Percentiles rank a stretch among this genome's conserved stretches.
These are phyloP conservation scores for Inga oerstediana DNA, from an alignment of 306 rosid genomes.

Conservation along the genomic window DNA sequence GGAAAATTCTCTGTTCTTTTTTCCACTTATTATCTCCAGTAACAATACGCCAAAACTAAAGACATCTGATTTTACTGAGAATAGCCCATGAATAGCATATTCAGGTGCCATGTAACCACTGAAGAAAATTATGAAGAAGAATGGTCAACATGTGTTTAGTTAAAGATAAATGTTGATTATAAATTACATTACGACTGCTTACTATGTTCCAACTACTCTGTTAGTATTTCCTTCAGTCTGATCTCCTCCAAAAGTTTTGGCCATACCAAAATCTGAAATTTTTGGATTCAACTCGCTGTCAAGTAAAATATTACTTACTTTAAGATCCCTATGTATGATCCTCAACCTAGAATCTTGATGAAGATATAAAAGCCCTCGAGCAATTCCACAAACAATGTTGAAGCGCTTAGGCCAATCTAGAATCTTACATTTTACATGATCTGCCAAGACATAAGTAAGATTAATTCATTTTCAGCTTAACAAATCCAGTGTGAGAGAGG, in stretches of 20 bases:
- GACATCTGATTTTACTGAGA: conserved; percentile 40
- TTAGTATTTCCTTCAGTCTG: conserved; percentile 39
- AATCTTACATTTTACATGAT: conserved; percentile 24
- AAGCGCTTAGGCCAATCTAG: conserved; percentile 53
- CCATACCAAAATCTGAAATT: conserved; percentile 43
- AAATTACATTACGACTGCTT: conserved; percentile 13
- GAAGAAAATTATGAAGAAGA: neutral
- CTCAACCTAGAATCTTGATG: conserved; percentile 51
- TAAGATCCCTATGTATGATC: conserved; percentile 44
- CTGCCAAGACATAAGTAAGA: conserved; percentile 22
- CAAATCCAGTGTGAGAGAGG: neutral
- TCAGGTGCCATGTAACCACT: conserved; percentile 47
- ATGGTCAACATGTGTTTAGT: neutral
- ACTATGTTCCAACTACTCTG: conserved; percentile 46
- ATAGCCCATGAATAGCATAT: conserved; percentile 38
- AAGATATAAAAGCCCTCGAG: conserved; percentile 64
- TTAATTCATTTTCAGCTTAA: conserved; percentile 1
- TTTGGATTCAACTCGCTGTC: conserved; percentile 38
- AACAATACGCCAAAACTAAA: conserved; percentile 38
- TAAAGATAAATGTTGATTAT: neutral
- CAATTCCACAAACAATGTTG: conserved; percentile 49
- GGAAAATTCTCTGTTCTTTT: conserved; percentile 37
- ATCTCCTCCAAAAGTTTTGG: conserved; percentile 45
- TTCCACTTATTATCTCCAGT: conserved; percentile 40
- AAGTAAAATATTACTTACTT: conserved; percentile 39